A percentile compares a stretch with the other conserved stretches of the same genome.
Conservation (phyloP, 2,329 filamentous ascomycete species). For the Ceratocystis variospora region DNA sequence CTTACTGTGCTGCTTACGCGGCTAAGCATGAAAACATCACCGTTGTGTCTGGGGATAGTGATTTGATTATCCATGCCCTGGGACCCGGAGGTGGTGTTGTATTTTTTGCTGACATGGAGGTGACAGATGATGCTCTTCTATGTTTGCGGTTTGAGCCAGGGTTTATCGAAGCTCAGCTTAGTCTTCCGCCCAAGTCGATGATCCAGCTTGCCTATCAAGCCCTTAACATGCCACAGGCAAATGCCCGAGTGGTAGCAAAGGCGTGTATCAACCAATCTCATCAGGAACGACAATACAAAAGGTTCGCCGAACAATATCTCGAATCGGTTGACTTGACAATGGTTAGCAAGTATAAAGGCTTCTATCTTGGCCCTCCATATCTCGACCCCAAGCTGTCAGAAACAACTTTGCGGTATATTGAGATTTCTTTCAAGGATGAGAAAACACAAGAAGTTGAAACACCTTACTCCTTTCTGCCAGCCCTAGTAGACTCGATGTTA, state of each 20-base stretch:
- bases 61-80: slow-evolving; percentile 63
- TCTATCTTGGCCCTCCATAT: slow-evolving; percentile 5
- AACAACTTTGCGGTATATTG: slow-evolving; percentile 25
- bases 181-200: slow-evolving; percentile 24
- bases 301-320: slow-evolving; percentile 9
- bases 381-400: slow-evolving; percentile 32
- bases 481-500: slow-evolving; percentile 40
- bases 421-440: slow-evolving; percentile 20
- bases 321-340: slow-evolving; percentile 4
- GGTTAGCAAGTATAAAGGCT: background rate
- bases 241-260: slow-evolving; percentile 19
- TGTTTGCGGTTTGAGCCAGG: slow-evolving; percentile 26
- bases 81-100: slow-evolving; percentile 53
- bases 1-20: slow-evolving; percentile 53
- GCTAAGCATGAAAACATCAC: slow-evolving; percentile 40
- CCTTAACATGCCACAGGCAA: slow-evolving; percentile 19
- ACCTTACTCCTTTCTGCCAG: slow-evolving; percentile 46
- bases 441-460: slow-evolving; percentile 17
- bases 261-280: background rate
- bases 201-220: slow-evolving; percentile 26
- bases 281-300: background rate
- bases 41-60: slow-evolving; percentile 74
- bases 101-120: slow-evolving; percentile 30
- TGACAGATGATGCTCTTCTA: slow-evolving; percentile 17
- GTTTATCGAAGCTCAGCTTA: slow-evolving; percentile 32